These are phyloP conservation scores for Garcia nutans DNA, from an alignment of 345 rosid genomes.

Conservation along the genomic window DNA sequence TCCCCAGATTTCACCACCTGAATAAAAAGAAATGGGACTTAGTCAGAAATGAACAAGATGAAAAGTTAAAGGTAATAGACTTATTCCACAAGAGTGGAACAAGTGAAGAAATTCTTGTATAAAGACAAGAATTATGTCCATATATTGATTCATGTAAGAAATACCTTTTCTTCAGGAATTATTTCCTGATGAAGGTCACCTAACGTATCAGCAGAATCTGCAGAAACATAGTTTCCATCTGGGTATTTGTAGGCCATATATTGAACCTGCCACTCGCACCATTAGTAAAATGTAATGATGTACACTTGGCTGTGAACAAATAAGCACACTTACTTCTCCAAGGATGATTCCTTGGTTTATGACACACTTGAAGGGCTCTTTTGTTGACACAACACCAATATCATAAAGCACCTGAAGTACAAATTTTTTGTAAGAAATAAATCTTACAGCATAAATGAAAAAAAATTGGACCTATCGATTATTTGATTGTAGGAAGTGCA, in stretches of 20 bases:
- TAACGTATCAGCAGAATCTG: slow-evolving; percentile 42
- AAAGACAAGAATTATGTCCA: neutral
- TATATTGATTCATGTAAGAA: slow-evolving; percentile 23
- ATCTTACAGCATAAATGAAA: neutral
- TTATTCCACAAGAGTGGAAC: neutral
- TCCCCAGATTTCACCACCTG: slow-evolving; percentile 82
- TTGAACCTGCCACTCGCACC: slow-evolving; percentile 65
- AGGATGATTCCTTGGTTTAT: slow-evolving; percentile 98
- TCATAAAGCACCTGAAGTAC: slow-evolving; percentile 79
- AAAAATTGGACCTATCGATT: slow-evolving; percentile 1
- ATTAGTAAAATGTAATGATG: slow-evolving; percentile 21
- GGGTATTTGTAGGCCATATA: slow-evolving; percentile 67
- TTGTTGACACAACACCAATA: slow-evolving; percentile 84
- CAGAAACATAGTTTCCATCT: slow-evolving; percentile 70
- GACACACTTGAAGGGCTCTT: slow-evolving; percentile 95
- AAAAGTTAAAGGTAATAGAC: neutral
- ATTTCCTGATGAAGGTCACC: slow-evolving; percentile 58
- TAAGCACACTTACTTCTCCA: slow-evolving; percentile 66
- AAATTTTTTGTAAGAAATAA: slow-evolving; percentile 17
- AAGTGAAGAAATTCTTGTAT: neutral
- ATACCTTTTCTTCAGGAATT: slow-evolving; percentile 67
- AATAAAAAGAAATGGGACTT: slow-evolving; percentile 11
- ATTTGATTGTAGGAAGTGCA: neutral
- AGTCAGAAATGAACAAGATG: neutral
- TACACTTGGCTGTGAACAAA: slow-evolving; percentile 12